Base-by-base conservation (phyloP, 768 basidiomycete species). In the Lactarius psammicola region DNA sequence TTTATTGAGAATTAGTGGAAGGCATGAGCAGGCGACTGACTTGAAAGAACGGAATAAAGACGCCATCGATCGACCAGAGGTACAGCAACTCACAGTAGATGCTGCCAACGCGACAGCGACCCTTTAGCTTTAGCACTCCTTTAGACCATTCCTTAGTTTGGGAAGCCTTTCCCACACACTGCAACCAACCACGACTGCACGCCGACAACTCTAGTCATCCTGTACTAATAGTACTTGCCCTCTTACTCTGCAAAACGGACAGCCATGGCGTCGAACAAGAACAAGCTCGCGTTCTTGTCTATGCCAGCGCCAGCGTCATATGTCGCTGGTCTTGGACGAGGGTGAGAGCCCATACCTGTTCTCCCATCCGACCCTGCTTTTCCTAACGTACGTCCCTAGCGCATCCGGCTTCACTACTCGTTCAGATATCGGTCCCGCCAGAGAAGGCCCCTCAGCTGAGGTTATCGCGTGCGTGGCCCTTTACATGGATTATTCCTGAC, bases 331-430 rank as follows among this genome's bases (percentile, higher is more conserved):
- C 88, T 98, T 36, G 95, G 96, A 78, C 87, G 95, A 81, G 96
- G 95, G 90, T 95, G 71, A 66, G 89, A 79, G 31, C 60, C 7
- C 18, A 9, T 40, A 9, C 44, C n/a, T 51, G 36, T 15, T 42
- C 31, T 62, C 23, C 31, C 40, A 20, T 34, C 30, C n/a, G 40
- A 20, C 46, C 34, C 61, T 36, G 18, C 33, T 34, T 64, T 57
- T 31, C 51, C 60, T 44, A 64, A 62, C 73, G 65, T 28, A 30
- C 20, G 7, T 61, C 62, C 8, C 4, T 69, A 95, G 94, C 78
- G 95, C 95, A 58, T 96, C 95, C 55, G 95, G 95, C 65, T 98
- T 98, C 78, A 98, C 96, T 0, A 98, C 96, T 7, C 90, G 95
- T 56, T 96, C 94, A 49, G 97, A 98, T 87, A 98, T 99, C 65